Evolutionary conservation across 345 rosid species (phyloP).

Genomic region (Xanthoceras sorbifolium): DNA sequence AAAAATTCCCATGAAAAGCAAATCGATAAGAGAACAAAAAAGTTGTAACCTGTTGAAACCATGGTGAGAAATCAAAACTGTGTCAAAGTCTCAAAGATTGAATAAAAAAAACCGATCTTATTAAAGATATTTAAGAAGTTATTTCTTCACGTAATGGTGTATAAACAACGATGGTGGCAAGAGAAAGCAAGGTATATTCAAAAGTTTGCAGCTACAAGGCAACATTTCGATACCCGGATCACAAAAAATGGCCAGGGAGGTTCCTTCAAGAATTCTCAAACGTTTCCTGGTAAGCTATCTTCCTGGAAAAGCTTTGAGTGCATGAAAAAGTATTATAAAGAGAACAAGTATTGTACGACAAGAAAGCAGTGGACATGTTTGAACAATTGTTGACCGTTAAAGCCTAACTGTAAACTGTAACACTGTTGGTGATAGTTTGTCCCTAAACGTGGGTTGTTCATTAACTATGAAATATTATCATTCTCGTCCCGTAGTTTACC

Average conservation of each 20-base stretch:
- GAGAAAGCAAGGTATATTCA: conserved; percentile 32
- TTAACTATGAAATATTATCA: no score
- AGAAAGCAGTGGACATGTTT: conserved; percentile 17
- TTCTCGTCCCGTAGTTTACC: no score
- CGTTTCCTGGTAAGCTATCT: not conserved
- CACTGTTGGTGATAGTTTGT: not conserved
- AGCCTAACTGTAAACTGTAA: conserved; percentile 11
- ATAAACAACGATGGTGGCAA: conserved; percentile 23
- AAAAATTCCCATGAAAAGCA: not conserved
- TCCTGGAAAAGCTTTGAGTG: conserved; percentile 22
- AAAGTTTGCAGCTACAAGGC: conserved; percentile 21
- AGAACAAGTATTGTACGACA: conserved; percentile 19
- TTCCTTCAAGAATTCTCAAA: conserved; percentile 29
- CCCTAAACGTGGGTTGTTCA: conserved; percentile 6
- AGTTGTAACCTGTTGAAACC: not conserved
- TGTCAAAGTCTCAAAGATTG: not conserved
- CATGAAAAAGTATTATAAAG: not conserved
- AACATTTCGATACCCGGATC: conserved; percentile 7
- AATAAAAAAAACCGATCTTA: no score
- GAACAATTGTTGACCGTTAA: conserved; percentile 28
- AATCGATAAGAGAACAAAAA: not conserved
- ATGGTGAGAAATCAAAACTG: not conserved
- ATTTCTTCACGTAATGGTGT: conserved; percentile 7
- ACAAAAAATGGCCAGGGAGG: conserved; percentile 17
- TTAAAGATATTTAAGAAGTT: not conserved